A percentile compares a stretch with the other conserved stretches of the same genome.
Conservation (phyloP, 805 yeast genomes). For the Yarrowia sp. region DNA sequence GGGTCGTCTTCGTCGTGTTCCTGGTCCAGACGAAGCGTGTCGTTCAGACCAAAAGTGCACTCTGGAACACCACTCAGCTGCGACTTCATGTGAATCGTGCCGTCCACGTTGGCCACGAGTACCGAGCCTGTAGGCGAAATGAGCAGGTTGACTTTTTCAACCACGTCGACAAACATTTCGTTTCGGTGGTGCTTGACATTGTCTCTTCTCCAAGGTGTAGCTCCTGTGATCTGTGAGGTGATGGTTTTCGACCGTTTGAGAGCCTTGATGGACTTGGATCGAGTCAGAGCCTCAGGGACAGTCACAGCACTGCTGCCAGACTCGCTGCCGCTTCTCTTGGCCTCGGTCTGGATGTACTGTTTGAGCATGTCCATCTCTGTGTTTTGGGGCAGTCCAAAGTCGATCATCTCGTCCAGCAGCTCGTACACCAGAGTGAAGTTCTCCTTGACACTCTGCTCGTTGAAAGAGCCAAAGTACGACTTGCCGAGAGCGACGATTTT, state of each 20-base stretch:
- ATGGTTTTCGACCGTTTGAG: constrained; percentile 42
- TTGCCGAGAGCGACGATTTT: constrained; percentile 63
- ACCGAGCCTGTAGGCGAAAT: constrained; percentile 66
- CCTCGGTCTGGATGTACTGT: constrained; percentile 51
- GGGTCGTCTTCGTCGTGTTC: constrained; percentile 41
- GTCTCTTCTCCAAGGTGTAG: constrained; percentile 70
- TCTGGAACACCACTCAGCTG: constrained; percentile 82
- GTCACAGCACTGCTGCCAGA: constrained; percentile 5
- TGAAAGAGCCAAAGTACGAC: constrained; percentile 51
- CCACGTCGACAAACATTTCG: constrained; percentile 77
- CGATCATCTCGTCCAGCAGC: constrained; percentile 74
- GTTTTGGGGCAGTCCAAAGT: constrained; percentile 78
- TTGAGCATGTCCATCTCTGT: constrained; percentile 59
- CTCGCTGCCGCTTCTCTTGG: constrained; percentile 39
- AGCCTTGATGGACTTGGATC: constrained; percentile 21
- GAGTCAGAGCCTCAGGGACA: constrained; percentile 9
- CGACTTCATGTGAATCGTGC: constrained; percentile 71
- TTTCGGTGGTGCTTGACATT: constrained; percentile 82
- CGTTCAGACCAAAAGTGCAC: constrained; percentile 81
- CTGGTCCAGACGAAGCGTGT: constrained; percentile 52
- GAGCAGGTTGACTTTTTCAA: constrained; percentile 75
- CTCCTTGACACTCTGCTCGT: constrained; percentile 62
- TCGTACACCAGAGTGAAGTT: constrained; percentile 78
- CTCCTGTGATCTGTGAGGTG: constrained; percentile 52
- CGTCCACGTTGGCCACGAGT: constrained; percentile 75